Conservation (phyloP, 345 rosid genomes). For the Sisymbrium irio region DNA sequence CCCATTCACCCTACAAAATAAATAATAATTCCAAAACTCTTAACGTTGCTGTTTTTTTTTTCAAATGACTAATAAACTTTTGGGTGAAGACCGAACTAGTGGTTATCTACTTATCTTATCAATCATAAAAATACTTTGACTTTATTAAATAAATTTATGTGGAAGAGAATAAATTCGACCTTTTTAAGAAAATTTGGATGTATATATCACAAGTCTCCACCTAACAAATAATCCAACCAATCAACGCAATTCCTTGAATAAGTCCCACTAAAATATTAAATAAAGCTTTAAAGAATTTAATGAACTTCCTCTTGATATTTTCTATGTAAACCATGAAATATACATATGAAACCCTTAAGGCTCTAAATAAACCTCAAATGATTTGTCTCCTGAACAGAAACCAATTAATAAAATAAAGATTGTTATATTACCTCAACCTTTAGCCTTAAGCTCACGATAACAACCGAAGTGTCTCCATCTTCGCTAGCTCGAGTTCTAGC, state of each 20-base stretch:
- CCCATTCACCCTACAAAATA: slow-evolving; percentile 67
- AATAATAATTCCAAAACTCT: background rate
- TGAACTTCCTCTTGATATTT: background rate
- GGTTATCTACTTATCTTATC: slow-evolving; percentile 20
- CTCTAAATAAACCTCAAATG: background rate
- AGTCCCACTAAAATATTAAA: background rate
- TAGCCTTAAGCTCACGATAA: slow-evolving; percentile 46
- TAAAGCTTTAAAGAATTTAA: background rate
- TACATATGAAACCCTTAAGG: background rate
- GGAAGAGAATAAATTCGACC: background rate
- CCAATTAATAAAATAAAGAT: background rate
- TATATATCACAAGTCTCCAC: background rate
- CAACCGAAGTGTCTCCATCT: slow-evolving; percentile 30
- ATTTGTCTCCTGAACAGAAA: background rate
- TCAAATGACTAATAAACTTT: background rate
- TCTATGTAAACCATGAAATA: background rate
- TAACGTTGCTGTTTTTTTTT: background rate
- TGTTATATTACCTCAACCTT: slow-evolving; percentile 52
- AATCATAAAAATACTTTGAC: background rate
- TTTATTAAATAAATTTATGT: background rate
- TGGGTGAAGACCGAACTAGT: slow-evolving; percentile 22
- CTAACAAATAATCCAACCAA: background rate
- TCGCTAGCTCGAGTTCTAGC: slow-evolving; percentile 40
- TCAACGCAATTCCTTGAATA: background rate
- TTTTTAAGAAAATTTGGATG: background rate